phyloP scores from a whole-genome alignment of 768 basidiomycete species.

The Suillus spraguei region DNA sequence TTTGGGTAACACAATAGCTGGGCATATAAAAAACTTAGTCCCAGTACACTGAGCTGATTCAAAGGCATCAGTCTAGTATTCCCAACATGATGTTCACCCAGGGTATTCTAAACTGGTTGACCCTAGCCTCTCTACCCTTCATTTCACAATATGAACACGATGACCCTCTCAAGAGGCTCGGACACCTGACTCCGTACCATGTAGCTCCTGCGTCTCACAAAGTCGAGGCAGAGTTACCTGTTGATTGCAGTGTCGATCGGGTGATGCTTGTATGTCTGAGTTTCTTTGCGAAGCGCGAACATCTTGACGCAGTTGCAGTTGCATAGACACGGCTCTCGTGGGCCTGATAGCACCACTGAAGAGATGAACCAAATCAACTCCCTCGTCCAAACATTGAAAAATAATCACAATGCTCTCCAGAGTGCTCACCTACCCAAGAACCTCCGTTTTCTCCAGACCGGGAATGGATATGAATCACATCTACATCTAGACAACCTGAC shows the following conservation, averaged over 20 bases:
- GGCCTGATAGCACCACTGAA: constrained; percentile 24
- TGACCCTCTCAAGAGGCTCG: constrained; percentile 19
- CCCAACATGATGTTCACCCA: constrained; percentile 3
- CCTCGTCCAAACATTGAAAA: constrained; percentile 35
- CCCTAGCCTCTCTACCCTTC: constrained; percentile 1
- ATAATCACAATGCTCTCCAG: constrained; percentile 24
- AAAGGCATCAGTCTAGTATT: not conserved
- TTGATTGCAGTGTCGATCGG: constrained; percentile 35
- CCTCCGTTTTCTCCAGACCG: constrained; percentile 36
- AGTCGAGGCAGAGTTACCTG: constrained; percentile 27
- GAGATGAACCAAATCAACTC: constrained; percentile 35
- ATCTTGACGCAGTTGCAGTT: constrained; percentile 29
- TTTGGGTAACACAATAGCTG: not conserved
- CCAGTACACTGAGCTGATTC: not conserved
- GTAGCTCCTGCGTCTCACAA: constrained; percentile 29
- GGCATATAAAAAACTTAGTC: not conserved
- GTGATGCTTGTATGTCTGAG: constrained; percentile 30
- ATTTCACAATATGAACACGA: not conserved
- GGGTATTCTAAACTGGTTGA: constrained; percentile 4
- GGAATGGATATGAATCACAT: constrained; percentile 36
- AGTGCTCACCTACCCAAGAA: constrained; percentile 32
- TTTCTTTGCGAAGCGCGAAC: no score
- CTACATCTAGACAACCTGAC: constrained; percentile 40
- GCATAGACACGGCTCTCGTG: constrained; percentile 44
- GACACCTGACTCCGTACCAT: constrained; percentile 35